These are phyloP conservation scores for Fusarium nematophilum DNA, from an alignment of 2,329 filamentous ascomycete species.

Conservation along the genomic window DNA sequence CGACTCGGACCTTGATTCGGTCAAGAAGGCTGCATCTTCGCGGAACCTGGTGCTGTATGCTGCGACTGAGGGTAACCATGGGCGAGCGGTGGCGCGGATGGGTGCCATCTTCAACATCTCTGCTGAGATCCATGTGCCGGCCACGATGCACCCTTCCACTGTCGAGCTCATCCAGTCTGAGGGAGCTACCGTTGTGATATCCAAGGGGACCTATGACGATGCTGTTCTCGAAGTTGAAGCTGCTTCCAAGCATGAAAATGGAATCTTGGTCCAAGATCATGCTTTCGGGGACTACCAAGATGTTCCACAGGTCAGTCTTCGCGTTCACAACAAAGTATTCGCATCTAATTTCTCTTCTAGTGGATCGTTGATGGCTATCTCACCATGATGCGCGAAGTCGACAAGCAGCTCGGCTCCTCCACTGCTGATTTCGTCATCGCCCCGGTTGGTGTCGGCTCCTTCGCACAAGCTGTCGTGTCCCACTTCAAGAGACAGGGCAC, in stretches of 20 bases:
- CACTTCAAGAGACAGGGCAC: conserved; percentile 67
- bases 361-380: conserved; percentile 84
- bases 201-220: conserved; percentile 72
- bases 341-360: conserved; percentile 37
- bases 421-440: conserved; percentile 64
- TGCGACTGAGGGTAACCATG: conserved; percentile 82
- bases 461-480: conserved; percentile 74
- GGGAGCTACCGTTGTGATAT: conserved; percentile 68
- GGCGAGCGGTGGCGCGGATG: conserved; percentile 78
- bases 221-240: conserved; percentile 63
- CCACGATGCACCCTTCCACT: conserved; percentile 65
- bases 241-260: conserved; percentile 53
- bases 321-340: accelerated
- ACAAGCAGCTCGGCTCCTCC: conserved; percentile 63
- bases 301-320: conserved; percentile 64
- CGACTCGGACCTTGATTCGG: conserved; percentile 55
- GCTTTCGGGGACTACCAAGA: conserved; percentile 74
- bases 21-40: conserved; percentile 50
- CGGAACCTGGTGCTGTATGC: conserved; percentile 63
- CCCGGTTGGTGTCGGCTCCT: conserved; percentile 78
- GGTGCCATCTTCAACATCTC: conserved; percentile 66
- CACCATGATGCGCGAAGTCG: conserved; percentile 77
- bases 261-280: conserved; percentile 75
- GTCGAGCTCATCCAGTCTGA: conserved; percentile 68
- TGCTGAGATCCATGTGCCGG: conserved; percentile 72